phyloP scores from a whole-genome alignment of 148 eudicot species.

The Silene conica region DNA sequence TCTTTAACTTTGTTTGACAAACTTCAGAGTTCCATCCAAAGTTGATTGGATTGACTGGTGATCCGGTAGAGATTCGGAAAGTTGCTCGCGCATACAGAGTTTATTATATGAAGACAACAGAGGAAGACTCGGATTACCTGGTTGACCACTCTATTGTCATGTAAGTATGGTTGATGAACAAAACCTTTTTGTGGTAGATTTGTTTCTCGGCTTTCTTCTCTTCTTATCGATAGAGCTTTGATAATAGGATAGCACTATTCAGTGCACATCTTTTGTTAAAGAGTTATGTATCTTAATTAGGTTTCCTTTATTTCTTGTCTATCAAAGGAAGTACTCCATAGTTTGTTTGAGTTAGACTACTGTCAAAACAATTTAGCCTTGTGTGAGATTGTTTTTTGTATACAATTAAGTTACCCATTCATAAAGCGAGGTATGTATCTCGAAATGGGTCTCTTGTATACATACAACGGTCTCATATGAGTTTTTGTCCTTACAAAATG shows the following conservation, averaged over 20 bases:
- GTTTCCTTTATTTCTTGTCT: conserved; percentile 4
- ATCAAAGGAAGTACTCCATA: not conserved
- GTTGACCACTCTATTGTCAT: conserved; percentile 99
- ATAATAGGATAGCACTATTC: not conserved
- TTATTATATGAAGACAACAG: conserved; percentile 93
- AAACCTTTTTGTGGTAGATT: not conserved
- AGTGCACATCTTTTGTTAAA: not conserved
- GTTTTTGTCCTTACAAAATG: too few relatives aligned
- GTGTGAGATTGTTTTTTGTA: too few relatives aligned
- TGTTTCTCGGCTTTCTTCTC: not conserved
- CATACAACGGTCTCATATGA: too few relatives aligned
- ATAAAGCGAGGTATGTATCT: too few relatives aligned
- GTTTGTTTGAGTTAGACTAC: not conserved
- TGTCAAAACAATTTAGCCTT: not conserved
- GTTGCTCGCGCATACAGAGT: conserved; percentile 93
- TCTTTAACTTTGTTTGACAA: conserved; percentile 1
- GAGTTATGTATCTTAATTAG: not conserved
- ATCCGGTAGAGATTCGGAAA: conserved; percentile 69
- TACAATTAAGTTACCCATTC: too few relatives aligned
- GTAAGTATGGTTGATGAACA: conserved; percentile 37
- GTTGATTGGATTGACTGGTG: conserved; percentile 87
- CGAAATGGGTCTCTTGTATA: too few relatives aligned
- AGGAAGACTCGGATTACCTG: conserved; percentile 91
- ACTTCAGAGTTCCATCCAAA: conserved; percentile 80
- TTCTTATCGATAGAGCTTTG: conserved; percentile 2